Percentiles rank a stretch among this genome's conserved stretches.
These are phyloP conservation scores for Trichomonas gallinae DNA, from an alignment of 208 protist genomes.

Conservation along the genomic window DNA sequence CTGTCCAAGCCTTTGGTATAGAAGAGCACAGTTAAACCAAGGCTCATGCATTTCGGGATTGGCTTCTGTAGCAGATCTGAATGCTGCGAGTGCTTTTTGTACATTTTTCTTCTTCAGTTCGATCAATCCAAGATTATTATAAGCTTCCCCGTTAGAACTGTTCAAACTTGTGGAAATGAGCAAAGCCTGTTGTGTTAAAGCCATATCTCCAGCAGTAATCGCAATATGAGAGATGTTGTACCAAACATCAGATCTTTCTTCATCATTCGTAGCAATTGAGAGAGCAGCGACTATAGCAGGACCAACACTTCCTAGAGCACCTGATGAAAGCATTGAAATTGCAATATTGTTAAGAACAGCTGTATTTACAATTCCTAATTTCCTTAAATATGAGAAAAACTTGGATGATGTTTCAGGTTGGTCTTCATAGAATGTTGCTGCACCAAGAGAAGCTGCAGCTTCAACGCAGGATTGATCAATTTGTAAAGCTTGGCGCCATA, in stretches of 20 bases:
- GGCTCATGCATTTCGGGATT: constrained; percentile 15
- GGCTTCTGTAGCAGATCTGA: neutral
- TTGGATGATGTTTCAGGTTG: neutral
- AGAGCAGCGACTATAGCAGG: neutral
- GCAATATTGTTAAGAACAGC: constrained; percentile 5
- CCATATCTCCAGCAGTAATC: neutral
- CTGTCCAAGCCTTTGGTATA: neutral
- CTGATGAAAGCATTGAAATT: neutral
- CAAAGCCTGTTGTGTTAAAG: neutral
- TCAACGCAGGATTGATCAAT: constrained; percentile 8
- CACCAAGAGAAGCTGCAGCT: neutral
- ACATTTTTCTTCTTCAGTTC: neutral
- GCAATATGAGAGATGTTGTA: constrained; percentile 17
- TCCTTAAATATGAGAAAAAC: neutral
- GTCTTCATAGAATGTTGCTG: constrained; percentile 9
- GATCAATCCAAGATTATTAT: neutral
- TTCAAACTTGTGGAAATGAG: neutral
- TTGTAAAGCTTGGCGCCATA: neutral
- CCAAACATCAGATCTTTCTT: constrained; percentile 15
- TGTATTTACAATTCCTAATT: neutral
- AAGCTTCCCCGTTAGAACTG: neutral
- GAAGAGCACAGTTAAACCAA: constrained; percentile 5
- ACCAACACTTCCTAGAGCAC: neutral
- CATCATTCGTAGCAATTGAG: neutral
- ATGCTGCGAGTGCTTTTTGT: neutral